Percentiles rank a stretch among this genome's conserved stretches.
Evolutionary conservation across 805 yeast genomes (phyloP).

Genomic region (Candida hungchunana): DNA sequence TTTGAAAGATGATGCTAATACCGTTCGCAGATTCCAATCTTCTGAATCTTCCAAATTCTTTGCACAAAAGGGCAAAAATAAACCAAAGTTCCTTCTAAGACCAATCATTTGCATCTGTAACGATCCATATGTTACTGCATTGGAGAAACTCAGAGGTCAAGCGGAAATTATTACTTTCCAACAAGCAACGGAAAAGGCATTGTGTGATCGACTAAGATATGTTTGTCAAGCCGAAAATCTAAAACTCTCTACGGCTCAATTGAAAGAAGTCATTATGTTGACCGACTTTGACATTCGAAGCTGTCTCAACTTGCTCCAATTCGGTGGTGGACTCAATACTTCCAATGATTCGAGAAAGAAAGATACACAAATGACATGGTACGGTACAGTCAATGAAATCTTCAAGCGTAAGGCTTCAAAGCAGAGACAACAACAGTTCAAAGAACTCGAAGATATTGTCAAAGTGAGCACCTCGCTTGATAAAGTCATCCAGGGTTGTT

Average conservation of each 20-base stretch:
- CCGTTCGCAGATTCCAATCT: conserved; percentile 34
- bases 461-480: conserved; percentile 50
- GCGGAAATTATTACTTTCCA: conserved; percentile 70
- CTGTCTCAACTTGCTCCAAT: conserved; percentile 80
- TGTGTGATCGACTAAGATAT: conserved; percentile 43
- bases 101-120: conserved; percentile 94
- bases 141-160: conserved; percentile 68
- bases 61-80: conserved; percentile 30
- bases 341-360: conserved; percentile 35
- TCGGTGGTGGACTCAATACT: conserved; percentile 30
- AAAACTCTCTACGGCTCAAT: conserved; percentile 40
- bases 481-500: conserved; percentile 67
- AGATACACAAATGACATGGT: conserved; percentile 68
- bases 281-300: conserved; percentile 84
- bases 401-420: conserved; percentile 49
- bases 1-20: conserved; percentile 51
- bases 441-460: conserved; percentile 41
- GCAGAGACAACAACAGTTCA: conserved; percentile 45
- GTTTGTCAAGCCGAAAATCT: conserved; percentile 55
- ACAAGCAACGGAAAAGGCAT: conserved; percentile 47
- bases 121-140: conserved; percentile 69
- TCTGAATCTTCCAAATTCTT: conserved; percentile 24
- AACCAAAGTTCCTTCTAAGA: conserved; percentile 49
- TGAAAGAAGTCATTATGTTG: conserved; percentile 63
- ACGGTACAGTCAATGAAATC: conserved; percentile 52